Evolutionary conservation across 371 early-diverging fungal genomes (phyloP).

Genomic region (Catenaria anguillulae): DNA sequence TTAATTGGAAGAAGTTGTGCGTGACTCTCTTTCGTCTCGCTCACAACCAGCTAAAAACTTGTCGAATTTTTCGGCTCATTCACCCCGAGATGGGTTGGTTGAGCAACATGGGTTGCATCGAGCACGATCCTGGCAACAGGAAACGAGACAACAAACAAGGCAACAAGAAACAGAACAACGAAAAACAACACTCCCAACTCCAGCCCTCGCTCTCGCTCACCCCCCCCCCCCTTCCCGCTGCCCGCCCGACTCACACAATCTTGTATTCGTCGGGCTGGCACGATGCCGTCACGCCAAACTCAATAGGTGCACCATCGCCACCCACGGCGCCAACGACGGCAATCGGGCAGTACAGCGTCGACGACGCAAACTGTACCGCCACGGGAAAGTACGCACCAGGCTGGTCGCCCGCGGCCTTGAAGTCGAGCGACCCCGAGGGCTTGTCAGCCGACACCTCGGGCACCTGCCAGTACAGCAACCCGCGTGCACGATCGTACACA

Average conservation of each 20-base stretch:
- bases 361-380: conserved; percentile 21
- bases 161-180: too few relatives aligned
- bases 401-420: conserved; percentile 62
- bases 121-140: too few relatives aligned
- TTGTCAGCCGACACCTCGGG: conserved; percentile 60
- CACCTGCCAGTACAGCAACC: conserved; percentile 71
- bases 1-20: too few relatives aligned
- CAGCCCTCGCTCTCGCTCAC: too few relatives aligned
- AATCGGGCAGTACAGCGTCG: background rate
- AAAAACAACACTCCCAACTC: too few relatives aligned
- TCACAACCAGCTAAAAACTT: too few relatives aligned
- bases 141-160: too few relatives aligned
- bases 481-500: conserved; percentile 48
- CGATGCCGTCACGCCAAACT: background rate
- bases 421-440: conserved; percentile 69
- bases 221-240: too few relatives aligned
- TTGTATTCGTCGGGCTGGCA: conserved; percentile 2
- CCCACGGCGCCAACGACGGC: conserved; percentile 3
- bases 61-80: too few relatives aligned
- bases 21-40: too few relatives aligned
- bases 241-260: background rate
- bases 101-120: too few relatives aligned
- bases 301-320: background rate
- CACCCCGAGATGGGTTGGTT: too few relatives aligned
- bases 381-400: conserved; percentile 81